These are phyloP conservation scores for Pontederia crassipes DNA, from an alignment of 176 grass and related monocot genomes.

Conservation along the genomic window DNA sequence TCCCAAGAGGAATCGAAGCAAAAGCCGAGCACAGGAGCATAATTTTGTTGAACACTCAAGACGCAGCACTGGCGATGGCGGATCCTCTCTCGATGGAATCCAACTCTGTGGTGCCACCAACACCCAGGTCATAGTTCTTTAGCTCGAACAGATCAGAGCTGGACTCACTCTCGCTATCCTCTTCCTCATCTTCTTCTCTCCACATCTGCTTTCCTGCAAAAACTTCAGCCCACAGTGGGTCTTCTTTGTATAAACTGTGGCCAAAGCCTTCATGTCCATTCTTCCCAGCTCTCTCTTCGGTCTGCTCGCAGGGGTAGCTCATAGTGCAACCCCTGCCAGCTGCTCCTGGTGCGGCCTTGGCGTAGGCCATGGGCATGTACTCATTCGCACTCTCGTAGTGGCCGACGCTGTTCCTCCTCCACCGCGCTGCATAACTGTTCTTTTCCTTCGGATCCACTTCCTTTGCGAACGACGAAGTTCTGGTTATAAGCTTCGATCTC, in stretches of 20 bases:
- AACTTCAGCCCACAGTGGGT: not conserved
- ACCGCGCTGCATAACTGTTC: not conserved
- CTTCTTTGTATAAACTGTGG: not conserved
- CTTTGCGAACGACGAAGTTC: not conserved
- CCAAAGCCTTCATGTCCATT: not conserved
- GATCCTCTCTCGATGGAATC: not conserved
- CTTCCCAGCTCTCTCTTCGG: not conserved
- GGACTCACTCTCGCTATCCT: not conserved
- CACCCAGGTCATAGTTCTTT: not conserved
- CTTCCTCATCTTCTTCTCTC: slow-evolving; percentile 10
- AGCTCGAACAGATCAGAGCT: slow-evolving; percentile 16
- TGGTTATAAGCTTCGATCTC: not conserved
- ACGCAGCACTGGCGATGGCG: not conserved
- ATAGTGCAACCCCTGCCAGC: not conserved
- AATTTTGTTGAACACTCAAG: not conserved
- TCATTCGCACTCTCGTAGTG: not conserved
- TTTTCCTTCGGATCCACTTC: not conserved
- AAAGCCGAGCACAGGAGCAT: too few relatives aligned
- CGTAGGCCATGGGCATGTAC: not conserved
- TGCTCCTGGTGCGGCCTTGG: not conserved
- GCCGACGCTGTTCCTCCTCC: not conserved
- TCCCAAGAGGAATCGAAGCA: too few relatives aligned
- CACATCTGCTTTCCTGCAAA: not conserved
- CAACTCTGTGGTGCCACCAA: not conserved
- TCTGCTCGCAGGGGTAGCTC: not conserved